Percentiles rank a stretch among this genome's conserved stretches.
phyloP scores from a whole-genome alignment of 75 land plant species.

The Cunninghamia lanceolata region DNA sequence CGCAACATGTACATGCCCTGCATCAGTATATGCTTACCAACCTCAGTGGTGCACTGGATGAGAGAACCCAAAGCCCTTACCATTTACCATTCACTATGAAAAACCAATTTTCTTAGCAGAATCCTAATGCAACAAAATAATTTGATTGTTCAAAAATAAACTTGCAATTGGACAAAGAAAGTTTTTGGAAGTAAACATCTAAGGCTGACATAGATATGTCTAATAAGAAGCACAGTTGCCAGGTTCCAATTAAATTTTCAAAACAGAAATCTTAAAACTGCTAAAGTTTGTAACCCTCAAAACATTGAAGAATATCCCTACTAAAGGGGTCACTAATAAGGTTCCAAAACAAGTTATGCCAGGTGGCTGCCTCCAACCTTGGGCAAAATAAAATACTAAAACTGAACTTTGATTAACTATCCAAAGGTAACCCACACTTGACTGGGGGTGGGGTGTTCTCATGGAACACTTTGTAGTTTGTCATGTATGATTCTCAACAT shows the following conservation, averaged over 20 bases:
- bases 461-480: no score
- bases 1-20: constrained; percentile 98
- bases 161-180: background rate
- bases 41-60: background rate
- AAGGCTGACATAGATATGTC: background rate
- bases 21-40: constrained; percentile 8
- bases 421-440: no score
- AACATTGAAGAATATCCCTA: background rate
- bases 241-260: background rate
- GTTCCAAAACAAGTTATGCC: background rate
- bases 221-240: background rate
- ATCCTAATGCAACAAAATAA: background rate
- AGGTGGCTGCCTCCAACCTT: background rate
- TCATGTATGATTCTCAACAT: no score
- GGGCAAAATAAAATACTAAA: background rate
- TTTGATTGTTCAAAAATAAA: background rate
- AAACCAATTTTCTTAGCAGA: background rate
- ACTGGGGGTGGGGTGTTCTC: no score
- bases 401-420: no score
- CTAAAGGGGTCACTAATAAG: background rate
- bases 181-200: background rate
- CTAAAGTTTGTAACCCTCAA: background rate
- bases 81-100: no score
- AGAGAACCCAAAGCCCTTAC: background rate
- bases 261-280: background rate